phyloP scores from a whole-genome alignment of 805 yeast genomes.

The Starmerella vaccinii region DNA sequence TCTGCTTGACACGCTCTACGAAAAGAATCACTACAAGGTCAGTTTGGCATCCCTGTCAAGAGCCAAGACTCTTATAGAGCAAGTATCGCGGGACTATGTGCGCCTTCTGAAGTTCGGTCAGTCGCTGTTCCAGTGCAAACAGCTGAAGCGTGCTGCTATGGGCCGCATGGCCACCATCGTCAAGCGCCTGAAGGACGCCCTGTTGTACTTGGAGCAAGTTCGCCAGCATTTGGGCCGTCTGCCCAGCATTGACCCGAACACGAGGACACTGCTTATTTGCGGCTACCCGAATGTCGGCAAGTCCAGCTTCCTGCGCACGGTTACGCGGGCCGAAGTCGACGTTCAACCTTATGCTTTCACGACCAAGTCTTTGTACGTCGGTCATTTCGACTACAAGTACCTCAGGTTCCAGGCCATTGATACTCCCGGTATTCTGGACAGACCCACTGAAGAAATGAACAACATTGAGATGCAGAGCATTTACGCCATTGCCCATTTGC shows the following conservation, averaged over 20 bases:
- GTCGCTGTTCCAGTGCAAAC: conserved; percentile 96
- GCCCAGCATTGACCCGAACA: conserved; percentile 96
- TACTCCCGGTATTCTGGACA: conserved; percentile 96
- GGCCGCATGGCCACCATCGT: conserved; percentile 99
- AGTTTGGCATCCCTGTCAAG: conserved; percentile 89
- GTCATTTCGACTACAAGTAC: conserved; percentile 97
- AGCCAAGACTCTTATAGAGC: conserved; percentile 89
- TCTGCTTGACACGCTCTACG: conserved; percentile 93
- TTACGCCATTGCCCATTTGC: conserved; percentile 95
- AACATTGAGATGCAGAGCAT: conserved; percentile 99
- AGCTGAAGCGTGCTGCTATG: conserved; percentile 93
- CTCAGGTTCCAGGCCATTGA: conserved; percentile 97
- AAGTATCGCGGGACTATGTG: conserved; percentile 89
- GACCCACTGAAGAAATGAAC: conserved; percentile 99
- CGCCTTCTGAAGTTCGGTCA: conserved; percentile 94
- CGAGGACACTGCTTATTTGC: conserved; percentile 92
- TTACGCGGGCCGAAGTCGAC: conserved; percentile 97
- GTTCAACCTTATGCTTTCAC: conserved; percentile 99
- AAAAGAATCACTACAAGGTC: conserved; percentile 95
- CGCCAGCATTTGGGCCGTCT: conserved; percentile 98
- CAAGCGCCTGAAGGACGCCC: conserved; percentile 89
- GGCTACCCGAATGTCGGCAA: conserved; percentile 99
- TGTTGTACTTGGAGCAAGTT: conserved; percentile 90
- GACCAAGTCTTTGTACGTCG: conserved; percentile 92
- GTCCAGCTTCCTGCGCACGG: conserved; percentile 83